Base-by-base conservation (phyloP, 2,329 filamentous ascomycete genomes). In the Ilyonectria destructans region DNA sequence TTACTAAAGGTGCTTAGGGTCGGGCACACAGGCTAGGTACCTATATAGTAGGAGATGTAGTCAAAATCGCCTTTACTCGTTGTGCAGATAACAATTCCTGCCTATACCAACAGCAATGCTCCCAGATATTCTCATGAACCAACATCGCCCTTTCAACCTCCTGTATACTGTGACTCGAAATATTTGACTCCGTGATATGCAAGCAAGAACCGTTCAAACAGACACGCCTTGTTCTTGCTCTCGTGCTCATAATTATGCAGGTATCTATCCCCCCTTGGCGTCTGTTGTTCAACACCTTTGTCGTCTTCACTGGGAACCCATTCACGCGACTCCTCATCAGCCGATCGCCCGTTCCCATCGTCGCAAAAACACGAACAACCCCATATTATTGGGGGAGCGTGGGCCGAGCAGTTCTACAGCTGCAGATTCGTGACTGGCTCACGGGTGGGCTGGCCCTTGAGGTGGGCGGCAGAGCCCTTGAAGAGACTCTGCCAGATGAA, bases 401-500 rank as follows among this genome's bases (percentile, higher is more conserved):
- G 40, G 43, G 49, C 8, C 23, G 56, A 60, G 65, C 56, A 17
- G 49, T 52, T 56, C 72, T 77, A 82, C 60, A 83, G 73, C 59
- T 83, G 81, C 64, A 83, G 66, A 60, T 83, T 79, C 29, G 80
- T 78, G 49, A 82, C 71, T 3, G 79, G 73, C 49, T 79, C 78
- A 49, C 80, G 79, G 45, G 76, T 77, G 8, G 81, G 79, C 58
- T 82, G 85, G 13, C 89, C 88, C 71, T 90, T 88, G 68, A 99
- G 85, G 84, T 99, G 96, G 43, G 96, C 97, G 62, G 94, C 92
- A 10, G 95, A 97, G 57, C 96, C 96, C 77, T 97, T 95, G 83
- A 98, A 99, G 51, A 99, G 85, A 78, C 94, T 97, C 84, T 99
- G 95, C 97, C 96, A 99, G 71, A 99, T 98, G 77, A 96, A 99